Conservation (phyloP, 352 stramenopile species). For the Phytophthora pisi region DNA sequence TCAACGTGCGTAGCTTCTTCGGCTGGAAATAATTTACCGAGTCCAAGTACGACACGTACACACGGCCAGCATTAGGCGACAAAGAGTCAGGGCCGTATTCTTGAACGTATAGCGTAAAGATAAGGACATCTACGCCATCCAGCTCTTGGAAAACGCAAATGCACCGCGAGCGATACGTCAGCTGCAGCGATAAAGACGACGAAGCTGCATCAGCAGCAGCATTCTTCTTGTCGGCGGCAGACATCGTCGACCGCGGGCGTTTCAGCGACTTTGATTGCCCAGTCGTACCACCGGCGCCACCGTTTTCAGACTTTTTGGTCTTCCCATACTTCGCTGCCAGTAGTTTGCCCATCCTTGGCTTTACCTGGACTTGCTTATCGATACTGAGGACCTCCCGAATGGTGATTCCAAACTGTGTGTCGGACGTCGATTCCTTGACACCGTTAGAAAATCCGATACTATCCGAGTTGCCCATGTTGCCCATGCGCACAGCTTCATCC, state of each 20-base stretch:
- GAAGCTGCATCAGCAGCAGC: constrained; percentile 16
- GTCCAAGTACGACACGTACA: constrained; percentile 91
- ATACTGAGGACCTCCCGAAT: constrained; percentile 88
- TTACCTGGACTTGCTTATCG: constrained; percentile 90
- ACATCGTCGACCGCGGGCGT: constrained; percentile 46
- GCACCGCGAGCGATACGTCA: constrained; percentile 88
- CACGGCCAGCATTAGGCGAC: constrained; percentile 74
- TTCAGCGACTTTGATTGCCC: constrained; percentile 72
- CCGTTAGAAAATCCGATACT: constrained; percentile 79
- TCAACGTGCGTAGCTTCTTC: constrained; percentile 86
- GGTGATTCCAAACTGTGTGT: constrained; percentile 83
- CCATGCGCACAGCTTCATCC: constrained; percentile 82
- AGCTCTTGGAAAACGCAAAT: constrained; percentile 92
- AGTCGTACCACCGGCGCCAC: constrained; percentile 14
- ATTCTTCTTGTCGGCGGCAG: constrained; percentile 28
- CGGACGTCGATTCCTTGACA: constrained; percentile 70
- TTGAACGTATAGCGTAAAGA: constrained; percentile 91
- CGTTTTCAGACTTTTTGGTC: constrained; percentile 47
- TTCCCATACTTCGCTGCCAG: constrained; percentile 71
- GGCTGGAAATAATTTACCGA: constrained; percentile 91
- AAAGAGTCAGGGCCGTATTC: constrained; percentile 83
- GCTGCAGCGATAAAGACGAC: constrained; percentile 53
- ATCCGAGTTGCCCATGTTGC: constrained; percentile 81
- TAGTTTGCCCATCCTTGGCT: constrained; percentile 82
- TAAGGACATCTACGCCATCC: constrained; percentile 87